A percentile compares a stretch with the other conserved stretches of the same genome.
These are phyloP conservation scores for Stagonosporopsis tanaceti DNA, from an alignment of 2,329 filamentous ascomycete species.

Conservation along the genomic window DNA sequence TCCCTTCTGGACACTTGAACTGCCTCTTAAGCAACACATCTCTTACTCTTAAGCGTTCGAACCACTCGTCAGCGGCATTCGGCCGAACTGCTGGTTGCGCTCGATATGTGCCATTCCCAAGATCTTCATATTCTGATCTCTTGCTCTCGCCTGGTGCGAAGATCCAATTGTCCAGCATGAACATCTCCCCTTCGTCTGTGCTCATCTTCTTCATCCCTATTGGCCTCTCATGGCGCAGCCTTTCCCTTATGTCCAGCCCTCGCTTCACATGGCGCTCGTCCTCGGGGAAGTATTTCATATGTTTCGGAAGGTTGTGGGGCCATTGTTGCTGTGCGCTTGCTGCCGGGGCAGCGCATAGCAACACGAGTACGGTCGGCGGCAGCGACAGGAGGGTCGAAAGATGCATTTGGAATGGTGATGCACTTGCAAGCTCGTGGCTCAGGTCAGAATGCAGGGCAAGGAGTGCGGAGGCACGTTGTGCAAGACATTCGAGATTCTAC, in stretches of 20 bases:
- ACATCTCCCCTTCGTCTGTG: conserved; percentile 74
- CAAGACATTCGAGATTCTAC: conserved; percentile 17
- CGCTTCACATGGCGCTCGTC: conserved; percentile 55
- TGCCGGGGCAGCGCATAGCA: conserved; percentile 36
- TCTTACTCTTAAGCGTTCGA: conserved; percentile 49
- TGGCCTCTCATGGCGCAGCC: conserved; percentile 56
- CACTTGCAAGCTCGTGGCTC: conserved; percentile 13
- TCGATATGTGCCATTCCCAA: conserved; percentile 33
- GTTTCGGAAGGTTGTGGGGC: conserved; percentile 57
- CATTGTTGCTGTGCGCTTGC: conserved; percentile 50
- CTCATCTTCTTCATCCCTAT: conserved; percentile 76
- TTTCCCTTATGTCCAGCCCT: conserved; percentile 51
- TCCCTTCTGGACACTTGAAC: conserved; percentile 72
- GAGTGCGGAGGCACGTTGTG: conserved; percentile 21
- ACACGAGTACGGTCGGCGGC: conserved; percentile 39
- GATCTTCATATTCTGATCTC: conserved; percentile 18
- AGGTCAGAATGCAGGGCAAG: conserved; percentile 24
- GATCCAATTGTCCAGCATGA: conserved; percentile 71
- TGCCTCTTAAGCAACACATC: conserved; percentile 60
- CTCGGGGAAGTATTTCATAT: conserved; percentile 58
- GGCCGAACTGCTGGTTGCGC: conserved; percentile 40
- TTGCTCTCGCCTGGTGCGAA: conserved; percentile 47
- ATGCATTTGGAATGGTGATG: conserved; percentile 31
- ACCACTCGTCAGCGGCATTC: conserved; percentile 37
- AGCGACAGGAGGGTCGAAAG: conserved; percentile 39